Evolutionary conservation across 1,284 basidiomycete genomes (phyloP).

Genomic region (Earliella scabrosa): DNA sequence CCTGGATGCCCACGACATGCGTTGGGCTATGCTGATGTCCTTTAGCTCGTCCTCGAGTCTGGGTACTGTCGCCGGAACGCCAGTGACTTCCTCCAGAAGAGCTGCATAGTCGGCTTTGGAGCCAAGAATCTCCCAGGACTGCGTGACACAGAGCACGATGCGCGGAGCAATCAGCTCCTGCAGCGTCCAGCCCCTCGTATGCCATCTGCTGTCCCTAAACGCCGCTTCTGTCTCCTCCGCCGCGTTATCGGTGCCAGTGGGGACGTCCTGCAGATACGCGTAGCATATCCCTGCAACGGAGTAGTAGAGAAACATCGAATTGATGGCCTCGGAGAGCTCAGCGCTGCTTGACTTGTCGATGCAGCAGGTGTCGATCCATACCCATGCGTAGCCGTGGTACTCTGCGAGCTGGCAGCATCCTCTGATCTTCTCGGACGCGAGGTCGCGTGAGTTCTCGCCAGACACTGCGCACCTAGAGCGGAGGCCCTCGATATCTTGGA

Average conservation of each 20-base stretch:
- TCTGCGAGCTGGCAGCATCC: not conserved
- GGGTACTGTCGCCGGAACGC: no score
- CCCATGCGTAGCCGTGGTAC: not conserved
- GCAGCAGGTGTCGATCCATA: conserved; percentile 9
- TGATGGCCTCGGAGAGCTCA: conserved; percentile 10
- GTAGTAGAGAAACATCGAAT: conserved; percentile 9
- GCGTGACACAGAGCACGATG: no score
- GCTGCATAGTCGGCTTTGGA: no score
- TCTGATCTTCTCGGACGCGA: not conserved
- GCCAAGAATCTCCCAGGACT: no score
- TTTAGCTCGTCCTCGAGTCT: no score
- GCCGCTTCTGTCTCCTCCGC: no score
- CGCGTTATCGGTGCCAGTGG: not conserved
- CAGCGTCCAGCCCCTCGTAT: no score
- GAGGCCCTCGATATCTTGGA: not conserved
- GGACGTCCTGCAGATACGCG: conserved; percentile 3
- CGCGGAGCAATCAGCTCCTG: no score
- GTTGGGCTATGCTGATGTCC: no score
- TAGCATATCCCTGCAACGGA: not conserved
- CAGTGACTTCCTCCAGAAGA: no score
- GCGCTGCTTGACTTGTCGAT: conserved; percentile 8
- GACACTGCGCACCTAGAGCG: not conserved
- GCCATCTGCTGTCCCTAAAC: no score
- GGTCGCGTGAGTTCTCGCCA: not conserved
- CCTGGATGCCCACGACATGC: no score